phyloP scores from a whole-genome alignment of 1,284 basidiomycete species.

The Rhodotorula sp. region DNA sequence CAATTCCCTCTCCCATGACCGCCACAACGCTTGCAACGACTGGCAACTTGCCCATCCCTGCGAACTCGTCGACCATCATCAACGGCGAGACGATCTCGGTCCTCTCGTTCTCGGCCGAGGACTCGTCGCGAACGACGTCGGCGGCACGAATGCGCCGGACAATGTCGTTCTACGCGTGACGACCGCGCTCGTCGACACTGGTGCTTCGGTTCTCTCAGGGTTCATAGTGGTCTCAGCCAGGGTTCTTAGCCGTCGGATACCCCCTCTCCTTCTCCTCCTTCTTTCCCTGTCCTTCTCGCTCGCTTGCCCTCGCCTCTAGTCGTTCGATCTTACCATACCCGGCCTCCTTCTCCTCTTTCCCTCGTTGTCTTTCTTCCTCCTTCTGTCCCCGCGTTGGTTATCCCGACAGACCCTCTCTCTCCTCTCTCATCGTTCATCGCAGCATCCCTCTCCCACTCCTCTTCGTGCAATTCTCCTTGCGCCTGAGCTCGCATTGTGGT shows the following conservation, averaged over 20 bases:
- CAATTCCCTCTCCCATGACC: constrained; percentile 9
- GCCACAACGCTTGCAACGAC: constrained; percentile 28
- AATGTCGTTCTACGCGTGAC: neutral
- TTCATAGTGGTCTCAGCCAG: neutral
- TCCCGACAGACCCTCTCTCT: neutral
- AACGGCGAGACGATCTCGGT: constrained; percentile 13
- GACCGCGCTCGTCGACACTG: neutral
- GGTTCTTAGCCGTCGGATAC: neutral
- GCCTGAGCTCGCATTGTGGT: neutral
- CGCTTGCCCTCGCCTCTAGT: neutral
- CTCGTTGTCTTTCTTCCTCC: constrained; percentile 11
- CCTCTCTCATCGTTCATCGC: neutral
- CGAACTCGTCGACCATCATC: constrained; percentile 18
- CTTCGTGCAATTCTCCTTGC: neutral
- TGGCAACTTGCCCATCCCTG: constrained; percentile 35
- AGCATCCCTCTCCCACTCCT: neutral
- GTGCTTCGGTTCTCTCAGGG: neutral
- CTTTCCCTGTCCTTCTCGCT: neutral
- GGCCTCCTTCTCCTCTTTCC: neutral
- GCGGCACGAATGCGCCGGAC: neutral
- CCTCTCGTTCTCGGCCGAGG: neutral
- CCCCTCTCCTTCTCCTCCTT: neutral
- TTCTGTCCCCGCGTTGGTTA: constrained; percentile 1
- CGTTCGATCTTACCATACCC: neutral
- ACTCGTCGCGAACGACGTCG: neutral